phyloP scores from a whole-genome alignment of 768 basidiomycete species.

The Xerocomus potaroensis region DNA sequence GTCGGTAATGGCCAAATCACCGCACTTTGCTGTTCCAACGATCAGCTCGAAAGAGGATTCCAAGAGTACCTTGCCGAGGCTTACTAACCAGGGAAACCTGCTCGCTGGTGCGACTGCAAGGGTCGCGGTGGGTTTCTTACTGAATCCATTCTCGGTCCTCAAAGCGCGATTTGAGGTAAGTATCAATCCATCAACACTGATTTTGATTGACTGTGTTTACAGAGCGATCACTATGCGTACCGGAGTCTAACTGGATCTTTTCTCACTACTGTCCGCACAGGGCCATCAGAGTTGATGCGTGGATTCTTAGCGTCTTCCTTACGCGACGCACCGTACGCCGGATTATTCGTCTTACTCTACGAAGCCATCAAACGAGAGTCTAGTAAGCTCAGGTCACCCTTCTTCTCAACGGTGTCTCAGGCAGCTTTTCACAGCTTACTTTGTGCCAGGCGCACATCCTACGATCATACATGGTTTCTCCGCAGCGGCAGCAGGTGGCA shows the following conservation, averaged over 20 bases:
- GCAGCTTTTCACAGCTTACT: constrained; percentile 29
- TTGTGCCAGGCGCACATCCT: constrained; percentile 42
- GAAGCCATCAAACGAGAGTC: constrained; percentile 78
- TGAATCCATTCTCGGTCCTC: constrained; percentile 89
- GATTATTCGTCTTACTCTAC: constrained; percentile 83
- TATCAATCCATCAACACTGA: not conserved
- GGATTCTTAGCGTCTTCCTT: constrained; percentile 85
- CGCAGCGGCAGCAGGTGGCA: constrained; percentile 76
- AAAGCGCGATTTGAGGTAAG: constrained; percentile 90
- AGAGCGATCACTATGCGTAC: constrained; percentile 81
- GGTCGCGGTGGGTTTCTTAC: constrained; percentile 71
- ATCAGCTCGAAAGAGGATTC: constrained; percentile 15
- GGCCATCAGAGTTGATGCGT: constrained; percentile 77
- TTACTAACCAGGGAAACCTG: constrained; percentile 78
- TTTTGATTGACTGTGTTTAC: constrained; percentile 5
- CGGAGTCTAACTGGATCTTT: constrained; percentile 57
- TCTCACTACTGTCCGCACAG: constrained; percentile 56
- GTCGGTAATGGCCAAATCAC: constrained; percentile 64
- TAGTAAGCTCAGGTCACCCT: constrained; percentile 39
- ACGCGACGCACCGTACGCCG: constrained; percentile 94
- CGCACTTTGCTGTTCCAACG: constrained; percentile 53
- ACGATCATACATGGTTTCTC: constrained; percentile 56
- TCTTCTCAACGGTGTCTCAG: constrained; percentile 7
- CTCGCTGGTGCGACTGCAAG: constrained; percentile 82
- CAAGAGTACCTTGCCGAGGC: constrained; percentile 59